Evolutionary conservation across 225 moss, liverwort and hornwort species (phyloP).

Genomic region (Polytrichum formosum): DNA sequence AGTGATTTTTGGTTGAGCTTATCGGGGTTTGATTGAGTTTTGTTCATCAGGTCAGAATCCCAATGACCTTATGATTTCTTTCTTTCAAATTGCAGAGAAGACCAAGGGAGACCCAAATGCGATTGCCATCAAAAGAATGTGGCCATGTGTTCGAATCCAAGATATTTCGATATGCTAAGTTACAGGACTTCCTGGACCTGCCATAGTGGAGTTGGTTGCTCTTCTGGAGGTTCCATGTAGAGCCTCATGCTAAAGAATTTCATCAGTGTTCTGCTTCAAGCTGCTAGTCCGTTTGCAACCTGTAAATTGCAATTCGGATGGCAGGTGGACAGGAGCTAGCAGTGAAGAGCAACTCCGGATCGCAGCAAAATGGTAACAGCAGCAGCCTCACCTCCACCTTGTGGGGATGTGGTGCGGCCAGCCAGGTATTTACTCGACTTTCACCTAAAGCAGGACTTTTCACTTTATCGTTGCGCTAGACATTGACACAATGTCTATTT

Average conservation of each 20-base stretch:
- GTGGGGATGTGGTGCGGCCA: constrained; percentile 44
- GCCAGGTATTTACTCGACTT: constrained; percentile 33
- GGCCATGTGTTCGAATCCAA: background rate
- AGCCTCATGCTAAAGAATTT: background rate
- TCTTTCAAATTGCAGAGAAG: too few relatives aligned
- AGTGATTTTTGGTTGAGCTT: too few relatives aligned
- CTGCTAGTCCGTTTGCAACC: constrained; percentile 18
- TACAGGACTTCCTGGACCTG: background rate
- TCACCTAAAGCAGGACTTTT: background rate
- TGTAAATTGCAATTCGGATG: constrained; percentile 19
- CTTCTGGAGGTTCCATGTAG: background rate
- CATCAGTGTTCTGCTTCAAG: constrained; percentile 1
- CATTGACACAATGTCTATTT: background rate
- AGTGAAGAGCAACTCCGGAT: constrained; percentile 12
- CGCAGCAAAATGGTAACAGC: constrained; percentile 19
- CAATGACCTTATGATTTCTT: too few relatives aligned
- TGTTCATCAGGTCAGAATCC: too few relatives aligned
- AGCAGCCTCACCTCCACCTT: constrained; percentile 31
- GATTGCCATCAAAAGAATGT: background rate
- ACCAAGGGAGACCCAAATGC: too few relatives aligned
- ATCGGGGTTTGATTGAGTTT: too few relatives aligned
- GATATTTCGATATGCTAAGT: background rate
- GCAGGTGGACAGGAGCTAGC: constrained; percentile 36
- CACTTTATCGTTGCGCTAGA: background rate
- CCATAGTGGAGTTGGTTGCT: background rate